Evolutionary conservation across 495 filamentous ascomycete genomes (phyloP), one percentile per base, ranked within the genome.

Genomic region (Penicillium paradoxum): DNA sequence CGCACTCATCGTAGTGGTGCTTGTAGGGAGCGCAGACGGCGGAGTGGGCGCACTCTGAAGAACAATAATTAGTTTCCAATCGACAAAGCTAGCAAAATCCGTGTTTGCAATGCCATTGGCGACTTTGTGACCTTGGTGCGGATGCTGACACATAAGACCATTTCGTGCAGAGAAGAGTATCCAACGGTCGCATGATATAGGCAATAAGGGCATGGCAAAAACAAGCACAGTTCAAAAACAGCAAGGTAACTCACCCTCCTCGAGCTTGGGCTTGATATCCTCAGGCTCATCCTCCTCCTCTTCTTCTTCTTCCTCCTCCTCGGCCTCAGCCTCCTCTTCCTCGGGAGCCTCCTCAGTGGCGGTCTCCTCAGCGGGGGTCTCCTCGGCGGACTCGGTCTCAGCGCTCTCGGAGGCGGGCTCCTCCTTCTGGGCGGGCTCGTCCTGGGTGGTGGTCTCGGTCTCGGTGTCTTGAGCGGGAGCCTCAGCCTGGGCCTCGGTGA

Each of bases 1-100:
- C 88, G 70, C 93, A 98, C 73, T 96, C 91, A 56, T 97, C 91
- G 73, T 83, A 97, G 80, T 98, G 93, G 81, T 97, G 91, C 83
- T 97, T 98, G 59, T 81, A 80, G 25, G 87, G 85, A 40, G 83
- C 77, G 75, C 93, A 98, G 73, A 88, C 75, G 66, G 88, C 81
- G 51, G 90, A 89, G 65, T 88, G 79, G 69, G 80, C 80, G 79
- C 95, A 98, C 59, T 95, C 95, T 98, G 72, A 56, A 62, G 27
- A 17, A 41, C 2, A 14, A 34, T 9, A n/a, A 52, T 69, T 43
- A 59, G 59, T 42, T 36, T 51, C 39, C 30, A 37, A 40, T 60
- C 15, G 29, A 39, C 25, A 45, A 32, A 17, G 2, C 21, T 18
- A 27, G 42, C 21, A 2, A 15, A 32, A 15, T n/a, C 7, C 29